A percentile compares a stretch with the other conserved stretches of the same genome.
Conservation (phyloP, 164 flowering plant species). For the Hamamelis virginiana region DNA sequence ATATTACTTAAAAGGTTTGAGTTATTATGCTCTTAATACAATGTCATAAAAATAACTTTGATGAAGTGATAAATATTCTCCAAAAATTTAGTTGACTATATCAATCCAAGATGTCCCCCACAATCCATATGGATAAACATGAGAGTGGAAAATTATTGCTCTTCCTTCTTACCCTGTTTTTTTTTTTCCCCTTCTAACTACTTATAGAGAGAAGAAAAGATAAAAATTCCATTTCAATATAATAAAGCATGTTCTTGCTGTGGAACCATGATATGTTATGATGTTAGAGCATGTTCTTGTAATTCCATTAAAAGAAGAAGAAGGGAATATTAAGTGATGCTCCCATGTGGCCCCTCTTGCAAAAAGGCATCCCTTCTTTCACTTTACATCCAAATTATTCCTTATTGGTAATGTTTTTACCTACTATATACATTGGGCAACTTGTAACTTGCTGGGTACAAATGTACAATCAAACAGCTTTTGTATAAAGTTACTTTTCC, state of each 20-base stretch:
- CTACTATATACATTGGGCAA: not conserved
- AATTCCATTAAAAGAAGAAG: conserved; percentile 6
- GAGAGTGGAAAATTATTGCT: not conserved
- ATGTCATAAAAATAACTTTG: too few relatives aligned
- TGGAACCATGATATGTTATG: conserved; percentile 8
- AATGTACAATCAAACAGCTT: conserved; percentile 14
- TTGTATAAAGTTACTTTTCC: conserved; percentile 12
- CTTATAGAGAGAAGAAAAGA: not conserved
- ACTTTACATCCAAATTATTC: not conserved
- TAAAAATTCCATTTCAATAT: too few relatives aligned
- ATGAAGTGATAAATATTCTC: too few relatives aligned
- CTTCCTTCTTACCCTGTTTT: not conserved
- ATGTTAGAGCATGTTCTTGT: conserved; percentile 6
- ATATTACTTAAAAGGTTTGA: too few relatives aligned
- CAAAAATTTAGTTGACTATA: too few relatives aligned
- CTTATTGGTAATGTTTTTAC: not conserved
- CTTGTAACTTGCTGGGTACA: not conserved
- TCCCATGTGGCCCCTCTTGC: conserved; percentile 21
- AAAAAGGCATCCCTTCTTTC: conserved; percentile 8
- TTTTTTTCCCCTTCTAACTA: not conserved
- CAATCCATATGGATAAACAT: too few relatives aligned
- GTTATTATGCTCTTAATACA: too few relatives aligned
- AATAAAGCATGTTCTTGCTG: not conserved
- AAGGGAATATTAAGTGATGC: conserved; percentile 9
- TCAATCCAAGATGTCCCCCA: too few relatives aligned